Evolutionary conservation across 2,329 filamentous ascomycete genomes (phyloP).

Genomic region (Epicoccum nigrum): DNA sequence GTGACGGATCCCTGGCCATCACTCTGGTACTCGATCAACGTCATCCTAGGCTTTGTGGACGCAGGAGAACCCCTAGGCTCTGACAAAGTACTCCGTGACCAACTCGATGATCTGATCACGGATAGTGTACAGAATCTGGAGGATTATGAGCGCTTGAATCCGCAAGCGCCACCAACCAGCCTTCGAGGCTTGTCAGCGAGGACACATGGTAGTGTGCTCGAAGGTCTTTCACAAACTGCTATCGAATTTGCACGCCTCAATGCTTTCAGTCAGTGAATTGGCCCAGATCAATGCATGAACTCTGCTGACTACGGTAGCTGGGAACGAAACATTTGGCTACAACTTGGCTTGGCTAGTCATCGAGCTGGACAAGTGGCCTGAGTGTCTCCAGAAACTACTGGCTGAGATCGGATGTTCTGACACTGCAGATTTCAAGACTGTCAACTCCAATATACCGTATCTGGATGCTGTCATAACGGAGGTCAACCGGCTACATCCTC

Average conservation of each 20-base stretch:
- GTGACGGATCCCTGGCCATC: conserved; percentile 2
- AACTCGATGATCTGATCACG: neutral
- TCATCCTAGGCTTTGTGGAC: neutral
- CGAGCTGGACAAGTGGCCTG: neutral
- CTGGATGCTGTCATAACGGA: neutral
- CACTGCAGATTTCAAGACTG: neutral
- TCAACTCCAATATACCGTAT: conserved; percentile 1
- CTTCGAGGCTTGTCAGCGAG: conserved; percentile 1
- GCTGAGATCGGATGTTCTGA: neutral
- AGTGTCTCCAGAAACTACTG: neutral
- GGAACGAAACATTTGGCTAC: conserved; percentile 1
- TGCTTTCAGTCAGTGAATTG: neutral
- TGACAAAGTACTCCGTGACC: neutral
- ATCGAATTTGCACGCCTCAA: conserved; percentile 1
- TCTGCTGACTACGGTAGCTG: neutral
- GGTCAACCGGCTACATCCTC: neutral
- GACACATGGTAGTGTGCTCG: neutral
- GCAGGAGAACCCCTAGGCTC: neutral
- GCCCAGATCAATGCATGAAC: neutral
- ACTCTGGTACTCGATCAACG: conserved; percentile 1
- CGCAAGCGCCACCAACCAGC: neutral
- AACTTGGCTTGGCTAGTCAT: conserved; percentile 1
- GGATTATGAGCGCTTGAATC: neutral
- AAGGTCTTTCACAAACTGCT: neutral
- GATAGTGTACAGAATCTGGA: neutral